Evolutionary conservation across 495 filamentous ascomycete genomes (phyloP).

Genomic region (Tuber microsphaerosporum): DNA sequence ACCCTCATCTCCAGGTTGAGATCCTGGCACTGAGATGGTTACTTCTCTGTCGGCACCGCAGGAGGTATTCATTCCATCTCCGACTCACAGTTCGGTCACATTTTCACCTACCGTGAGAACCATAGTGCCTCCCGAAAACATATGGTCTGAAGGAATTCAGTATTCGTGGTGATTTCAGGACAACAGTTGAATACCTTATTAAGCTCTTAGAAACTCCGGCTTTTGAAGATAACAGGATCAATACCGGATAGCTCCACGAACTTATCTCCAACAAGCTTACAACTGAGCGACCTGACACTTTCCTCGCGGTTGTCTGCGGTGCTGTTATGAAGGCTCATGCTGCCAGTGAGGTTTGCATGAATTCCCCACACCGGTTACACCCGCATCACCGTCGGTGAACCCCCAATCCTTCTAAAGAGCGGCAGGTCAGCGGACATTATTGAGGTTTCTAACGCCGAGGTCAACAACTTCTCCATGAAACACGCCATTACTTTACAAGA

Average conservation of each 20-base stretch:
- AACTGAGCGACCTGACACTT: conserved; percentile 87
- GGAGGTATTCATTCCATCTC: conserved; percentile 99
- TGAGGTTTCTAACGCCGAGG: too few species aligned
- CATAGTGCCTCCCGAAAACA: conserved; percentile 92
- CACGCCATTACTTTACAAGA: not conserved
- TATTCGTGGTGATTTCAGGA: conserved; percentile 98
- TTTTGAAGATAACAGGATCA: conserved; percentile 98
- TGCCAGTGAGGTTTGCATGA: conserved; percentile 77
- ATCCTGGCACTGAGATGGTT: conserved; percentile 99
- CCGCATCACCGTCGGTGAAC: too few species aligned
- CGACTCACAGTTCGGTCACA: conserved; percentile 98
- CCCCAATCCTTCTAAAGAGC: too few species aligned
- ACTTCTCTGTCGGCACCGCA: conserved; percentile 95
- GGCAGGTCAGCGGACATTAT: too few species aligned
- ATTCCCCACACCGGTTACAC: conserved; percentile 33
- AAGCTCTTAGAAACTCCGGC: conserved; percentile 97
- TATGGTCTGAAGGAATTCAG: conserved; percentile 98
- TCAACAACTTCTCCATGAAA: conserved; percentile 2
- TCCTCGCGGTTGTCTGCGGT: conserved; percentile 84
- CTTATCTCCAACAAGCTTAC: conserved; percentile 96
- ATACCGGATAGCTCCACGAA: conserved; percentile 97
- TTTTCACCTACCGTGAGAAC: conserved; percentile 98
- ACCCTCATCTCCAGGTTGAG: conserved; percentile 97
- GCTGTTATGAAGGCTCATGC: conserved; percentile 92
- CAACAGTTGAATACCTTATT: conserved; percentile 97